A percentile compares a stretch with the other conserved stretches of the same genome.
These are phyloP conservation scores for Polytrichum formosum DNA, from an alignment of 225 moss, liverwort and hornwort species.

Conservation along the genomic window DNA sequence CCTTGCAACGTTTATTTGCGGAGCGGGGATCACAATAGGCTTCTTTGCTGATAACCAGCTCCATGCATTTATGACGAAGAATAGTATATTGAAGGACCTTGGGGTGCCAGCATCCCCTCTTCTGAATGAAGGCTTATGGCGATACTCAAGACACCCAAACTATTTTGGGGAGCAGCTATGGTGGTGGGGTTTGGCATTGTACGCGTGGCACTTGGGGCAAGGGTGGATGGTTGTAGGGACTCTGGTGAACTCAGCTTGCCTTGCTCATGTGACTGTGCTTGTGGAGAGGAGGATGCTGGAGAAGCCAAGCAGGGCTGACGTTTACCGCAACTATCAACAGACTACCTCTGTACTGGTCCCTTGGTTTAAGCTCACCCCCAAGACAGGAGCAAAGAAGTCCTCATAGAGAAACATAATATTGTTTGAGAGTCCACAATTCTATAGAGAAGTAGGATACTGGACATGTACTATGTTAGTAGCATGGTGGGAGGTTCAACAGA, in stretches of 20 bases:
- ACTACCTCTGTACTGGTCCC: slow-evolving; percentile 78
- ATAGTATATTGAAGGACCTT: slow-evolving; percentile 45
- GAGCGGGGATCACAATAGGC: slow-evolving; percentile 51
- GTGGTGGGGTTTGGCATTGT: slow-evolving; percentile 89
- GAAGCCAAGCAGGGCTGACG: slow-evolving; percentile 53
- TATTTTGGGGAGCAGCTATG: slow-evolving; percentile 98
- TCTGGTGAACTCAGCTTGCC: slow-evolving; percentile 61
- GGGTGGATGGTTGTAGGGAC: slow-evolving; percentile 78
- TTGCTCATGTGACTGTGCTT: slow-evolving; percentile 71
- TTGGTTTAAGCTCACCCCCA: slow-evolving; percentile 42
- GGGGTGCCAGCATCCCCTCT: slow-evolving; percentile 58
- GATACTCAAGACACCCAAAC: slow-evolving; percentile 87
- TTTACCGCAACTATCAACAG: slow-evolving; percentile 65
- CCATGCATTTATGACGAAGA: slow-evolving; percentile 57
- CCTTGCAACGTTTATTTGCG: slow-evolving; percentile 48
- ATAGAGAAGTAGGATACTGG: too few relatives aligned
- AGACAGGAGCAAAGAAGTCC: slow-evolving; percentile 19
- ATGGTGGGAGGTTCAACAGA: too few relatives aligned
- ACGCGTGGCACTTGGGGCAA: slow-evolving; percentile 69
- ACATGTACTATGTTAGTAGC: too few relatives aligned
- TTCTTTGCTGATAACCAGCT: slow-evolving; percentile 78
- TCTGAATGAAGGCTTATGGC: slow-evolving; percentile 71
- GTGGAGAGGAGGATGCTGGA: slow-evolving; percentile 79
- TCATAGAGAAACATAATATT: too few relatives aligned
- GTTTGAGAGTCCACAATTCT: too few relatives aligned